Percentiles rank a stretch among this genome's conserved stretches.
phyloP scores from a whole-genome alignment of 345 rosid species.

The Balakata baccata region DNA sequence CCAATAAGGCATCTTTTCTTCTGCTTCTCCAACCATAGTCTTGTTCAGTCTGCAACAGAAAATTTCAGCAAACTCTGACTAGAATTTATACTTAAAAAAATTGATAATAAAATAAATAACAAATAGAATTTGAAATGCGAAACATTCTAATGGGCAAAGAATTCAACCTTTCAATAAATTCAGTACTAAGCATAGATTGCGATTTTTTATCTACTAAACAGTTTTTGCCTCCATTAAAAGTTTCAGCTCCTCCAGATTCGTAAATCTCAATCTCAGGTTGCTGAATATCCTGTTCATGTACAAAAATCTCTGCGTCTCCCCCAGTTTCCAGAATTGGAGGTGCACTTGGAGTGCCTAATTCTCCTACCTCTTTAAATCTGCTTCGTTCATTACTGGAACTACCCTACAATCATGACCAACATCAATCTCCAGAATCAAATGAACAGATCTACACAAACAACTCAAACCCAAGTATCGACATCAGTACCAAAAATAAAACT shows the following conservation, averaged over 20 bases:
- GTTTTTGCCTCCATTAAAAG: slow-evolving; percentile 25
- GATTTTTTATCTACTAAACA: slow-evolving; percentile 26
- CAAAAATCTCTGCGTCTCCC: slow-evolving; percentile 39
- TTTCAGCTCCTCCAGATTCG: slow-evolving; percentile 30
- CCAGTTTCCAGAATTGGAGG: slow-evolving; percentile 69
- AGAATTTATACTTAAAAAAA: background rate
- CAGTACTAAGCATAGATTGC: slow-evolving; percentile 28
- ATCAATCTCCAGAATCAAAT: background rate
- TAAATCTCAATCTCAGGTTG: slow-evolving; percentile 28
- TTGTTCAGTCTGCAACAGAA: slow-evolving; percentile 38
- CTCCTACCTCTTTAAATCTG: slow-evolving; percentile 35
- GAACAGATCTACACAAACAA: background rate
- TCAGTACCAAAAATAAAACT: background rate
- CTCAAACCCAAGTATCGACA: background rate
- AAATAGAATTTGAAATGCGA: background rate
- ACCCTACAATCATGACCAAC: slow-evolving; percentile 34
- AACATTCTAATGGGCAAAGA: slow-evolving; percentile 2
- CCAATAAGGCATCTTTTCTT: slow-evolving; percentile 47
- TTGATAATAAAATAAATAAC: background rate
- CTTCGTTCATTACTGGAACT: slow-evolving; percentile 19
- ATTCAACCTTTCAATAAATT: slow-evolving; percentile 48
- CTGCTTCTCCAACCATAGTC: slow-evolving; percentile 28
- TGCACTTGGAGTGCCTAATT: slow-evolving; percentile 88
- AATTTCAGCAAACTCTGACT: slow-evolving; percentile 20
- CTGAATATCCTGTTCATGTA: slow-evolving; percentile 37